Evolutionary conservation across 164 flowering plant species (phyloP).

Genomic region (Cinnamomum micranthum): DNA sequence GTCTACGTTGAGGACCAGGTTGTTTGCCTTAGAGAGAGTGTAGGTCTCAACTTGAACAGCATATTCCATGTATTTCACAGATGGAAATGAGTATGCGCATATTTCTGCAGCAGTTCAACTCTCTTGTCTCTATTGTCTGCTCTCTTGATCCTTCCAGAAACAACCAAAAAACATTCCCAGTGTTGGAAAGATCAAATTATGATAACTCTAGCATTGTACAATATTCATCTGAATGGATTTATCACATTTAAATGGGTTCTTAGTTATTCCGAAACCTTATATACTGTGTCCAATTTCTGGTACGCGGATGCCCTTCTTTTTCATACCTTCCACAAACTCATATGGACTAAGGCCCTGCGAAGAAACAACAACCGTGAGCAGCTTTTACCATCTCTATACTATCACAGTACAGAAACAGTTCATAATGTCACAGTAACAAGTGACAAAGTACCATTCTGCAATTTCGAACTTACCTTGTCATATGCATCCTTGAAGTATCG

Average conservation of each 20-base stretch:
- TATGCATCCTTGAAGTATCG: constrained; percentile 95
- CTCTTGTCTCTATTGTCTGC: constrained; percentile 98
- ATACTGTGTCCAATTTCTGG: constrained; percentile 99
- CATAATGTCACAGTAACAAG: not conserved
- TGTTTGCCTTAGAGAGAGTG: constrained; percentile 91
- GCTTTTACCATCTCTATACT: constrained; percentile 5
- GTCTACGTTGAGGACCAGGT: constrained; percentile 88
- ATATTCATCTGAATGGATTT: no score
- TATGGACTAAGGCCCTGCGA: constrained; percentile 76
- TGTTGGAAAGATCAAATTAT: not conserved
- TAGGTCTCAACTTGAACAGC: constrained; percentile 97
- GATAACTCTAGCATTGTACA: no score
- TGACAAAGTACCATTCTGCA: not conserved
- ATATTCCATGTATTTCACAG: constrained; percentile 97
- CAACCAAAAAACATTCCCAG: not conserved
- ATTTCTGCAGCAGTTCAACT: constrained; percentile 83
- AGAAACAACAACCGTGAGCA: not conserved
- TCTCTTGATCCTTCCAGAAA: constrained; percentile 74
- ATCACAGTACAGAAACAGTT: not conserved
- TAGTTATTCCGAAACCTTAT: no score
- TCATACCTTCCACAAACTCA: constrained; percentile 95
- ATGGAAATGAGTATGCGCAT: constrained; percentile 80
- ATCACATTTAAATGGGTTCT: no score
- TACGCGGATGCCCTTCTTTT: constrained; percentile 97
- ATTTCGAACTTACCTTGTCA: constrained; percentile 48